phyloP scores from a whole-genome alignment of 2,329 filamentous ascomycete genomes.

The Phaeosphaeriaceae sp. region DNA sequence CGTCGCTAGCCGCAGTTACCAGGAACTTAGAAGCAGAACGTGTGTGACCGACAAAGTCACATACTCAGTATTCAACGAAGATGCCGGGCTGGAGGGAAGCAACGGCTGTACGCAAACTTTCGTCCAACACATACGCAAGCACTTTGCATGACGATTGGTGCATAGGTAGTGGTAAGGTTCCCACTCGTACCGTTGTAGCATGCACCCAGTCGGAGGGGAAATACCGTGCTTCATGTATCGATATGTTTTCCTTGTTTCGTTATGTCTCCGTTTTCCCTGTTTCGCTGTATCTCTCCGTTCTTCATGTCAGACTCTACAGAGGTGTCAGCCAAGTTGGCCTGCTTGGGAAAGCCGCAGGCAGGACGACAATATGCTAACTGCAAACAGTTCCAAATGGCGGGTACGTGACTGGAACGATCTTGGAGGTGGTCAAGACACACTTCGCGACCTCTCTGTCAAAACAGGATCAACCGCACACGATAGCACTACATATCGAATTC shows the following conservation, averaged over 20 bases:
- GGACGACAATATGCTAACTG: not conserved
- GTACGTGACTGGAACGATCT: constrained; percentile 69
- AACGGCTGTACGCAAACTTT: constrained; percentile 56
- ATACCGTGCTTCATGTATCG: not conserved
- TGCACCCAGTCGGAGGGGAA: not conserved
- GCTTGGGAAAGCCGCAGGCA: no score
- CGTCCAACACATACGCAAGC: constrained; percentile 65
- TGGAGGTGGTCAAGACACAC: constrained; percentile 65
- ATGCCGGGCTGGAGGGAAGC: constrained; percentile 56
- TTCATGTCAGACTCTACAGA: no score
- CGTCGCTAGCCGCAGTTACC: not conserved
- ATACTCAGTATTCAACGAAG: not conserved
- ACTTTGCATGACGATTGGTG: constrained; percentile 66
- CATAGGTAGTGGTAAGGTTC: constrained; percentile 65
- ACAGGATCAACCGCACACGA: constrained; percentile 67
- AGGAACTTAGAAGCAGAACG: not conserved
- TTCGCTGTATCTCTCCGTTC: no score
- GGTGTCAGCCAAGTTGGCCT: no score
- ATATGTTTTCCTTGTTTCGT: no score
- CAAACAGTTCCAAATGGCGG: constrained; percentile 72
- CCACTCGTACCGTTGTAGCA: not conserved
- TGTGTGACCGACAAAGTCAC: not conserved
- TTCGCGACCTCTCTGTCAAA: constrained; percentile 64
- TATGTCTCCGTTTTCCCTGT: no score
- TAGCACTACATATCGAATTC: constrained; percentile 71